Base-by-base conservation (phyloP, 2,329 filamentous ascomycete species). In the Sporothrix schenckii region DNA sequence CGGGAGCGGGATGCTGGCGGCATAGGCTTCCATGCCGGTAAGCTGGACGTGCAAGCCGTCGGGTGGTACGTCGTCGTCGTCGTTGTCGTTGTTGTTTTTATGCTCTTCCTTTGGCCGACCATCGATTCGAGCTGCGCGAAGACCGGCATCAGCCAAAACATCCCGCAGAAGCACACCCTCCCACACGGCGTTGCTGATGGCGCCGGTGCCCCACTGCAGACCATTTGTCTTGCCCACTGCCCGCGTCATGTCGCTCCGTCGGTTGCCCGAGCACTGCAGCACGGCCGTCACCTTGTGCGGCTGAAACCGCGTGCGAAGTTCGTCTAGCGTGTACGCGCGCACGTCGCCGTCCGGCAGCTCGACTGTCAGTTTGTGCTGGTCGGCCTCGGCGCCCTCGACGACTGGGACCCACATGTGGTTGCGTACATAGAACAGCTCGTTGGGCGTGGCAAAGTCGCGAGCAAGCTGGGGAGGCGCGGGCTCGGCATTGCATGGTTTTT, bases 391-490 rank as follows among this genome's bases (percentile, higher is more conserved):
- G 7, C 78, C 75, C 9, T 81, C 78, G 14, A 66, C 70, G 3
- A 53, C 61, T 9, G 87, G 87, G 53, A 89, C 87, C 87, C 87
- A 89, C 80, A 89, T 87, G 77, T 89, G 87, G 74, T 89, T 87
- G 24, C 87, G 83, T 16, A 88, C 83, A 75, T 88, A 89, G 76
- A 88, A 88, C 0, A 87, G 78, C 41, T 83, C 80, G 54, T 84
- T 85, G 3, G 85, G 85, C 0, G 87, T 89, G 50, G 85, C 78
- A 74, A 87, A 89, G 2, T 81, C 77, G 14, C 80, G 78, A 21
- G 78, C 79, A 34, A 89, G 81, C 47, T 81, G 81, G 2, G 81
- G 79, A 0, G 76, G 77, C 0, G 87, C 87, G 0, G 87, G 87
- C 75, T 90, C 88, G 1, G 88, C 87, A 75, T 90, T 90, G 72